A percentile compares a stretch with the other conserved stretches of the same genome.
These are phyloP conservation scores for Pseudoturritis turrita DNA, from an alignment of 345 rosid genomes.

Conservation along the genomic window DNA sequence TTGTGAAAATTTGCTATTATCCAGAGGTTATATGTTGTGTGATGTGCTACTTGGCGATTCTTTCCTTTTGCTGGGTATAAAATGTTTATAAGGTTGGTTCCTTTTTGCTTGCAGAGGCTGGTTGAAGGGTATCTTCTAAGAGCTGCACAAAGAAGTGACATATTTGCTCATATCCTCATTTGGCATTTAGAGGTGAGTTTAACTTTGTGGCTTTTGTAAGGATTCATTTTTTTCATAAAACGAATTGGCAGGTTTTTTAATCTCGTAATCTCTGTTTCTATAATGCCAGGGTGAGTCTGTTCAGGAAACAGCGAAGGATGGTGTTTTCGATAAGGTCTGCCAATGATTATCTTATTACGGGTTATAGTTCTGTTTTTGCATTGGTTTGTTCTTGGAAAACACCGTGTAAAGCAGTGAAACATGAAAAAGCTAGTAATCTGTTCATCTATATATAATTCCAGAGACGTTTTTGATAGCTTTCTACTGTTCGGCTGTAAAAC, in stretches of 20 bases:
- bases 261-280: slow-evolving; percentile 26
- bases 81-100: background rate
- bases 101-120: slow-evolving; percentile 42
- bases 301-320: slow-evolving; percentile 53
- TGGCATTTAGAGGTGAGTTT: slow-evolving; percentile 78
- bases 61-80: background rate
- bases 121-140: slow-evolving; percentile 85
- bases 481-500: too few species aligned
- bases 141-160: slow-evolving; percentile 82
- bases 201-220: background rate
- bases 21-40: background rate
- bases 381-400: background rate
- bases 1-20: too few species aligned
- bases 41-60: background rate
- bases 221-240: background rate
- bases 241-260: background rate
- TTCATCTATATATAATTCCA: background rate
- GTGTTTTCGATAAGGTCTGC: slow-evolving; percentile 44
- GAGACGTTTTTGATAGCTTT: background rate
- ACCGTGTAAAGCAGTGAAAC: background rate
- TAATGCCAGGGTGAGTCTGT: slow-evolving; percentile 60
- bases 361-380: background rate
- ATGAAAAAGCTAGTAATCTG: background rate
- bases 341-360: background rate
- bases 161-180: slow-evolving; percentile 82